Evolutionary conservation across 345 rosid species (phyloP).

Genomic region (Sisymbrium irio): DNA sequence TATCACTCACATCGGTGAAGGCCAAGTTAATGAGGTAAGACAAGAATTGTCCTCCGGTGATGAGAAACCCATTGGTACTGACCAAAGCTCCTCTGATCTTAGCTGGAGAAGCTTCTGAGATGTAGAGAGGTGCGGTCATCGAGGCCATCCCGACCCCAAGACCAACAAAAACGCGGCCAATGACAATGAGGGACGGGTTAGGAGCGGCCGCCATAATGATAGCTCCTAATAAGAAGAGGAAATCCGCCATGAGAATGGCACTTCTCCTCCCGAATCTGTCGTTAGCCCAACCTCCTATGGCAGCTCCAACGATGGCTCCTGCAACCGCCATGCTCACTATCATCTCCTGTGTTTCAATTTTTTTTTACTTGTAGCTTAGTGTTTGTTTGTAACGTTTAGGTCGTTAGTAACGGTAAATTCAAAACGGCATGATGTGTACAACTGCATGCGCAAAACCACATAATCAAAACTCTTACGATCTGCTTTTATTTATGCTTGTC

Average conservation of each 20-base stretch:
- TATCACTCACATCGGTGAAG: constrained; percentile 54
- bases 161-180: constrained; percentile 79
- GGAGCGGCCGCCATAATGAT: constrained; percentile 76
- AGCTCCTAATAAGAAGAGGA: constrained; percentile 71
- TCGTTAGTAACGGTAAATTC: neutral
- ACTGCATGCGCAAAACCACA: neutral
- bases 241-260: constrained; percentile 61
- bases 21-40: constrained; percentile 87
- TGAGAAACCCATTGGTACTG: constrained; percentile 76
- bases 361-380: neutral
- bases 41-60: constrained; percentile 87
- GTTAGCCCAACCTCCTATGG: constrained; percentile 78
- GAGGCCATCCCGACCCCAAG: constrained; percentile 95
- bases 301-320: constrained; percentile 86
- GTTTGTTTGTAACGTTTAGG: neutral
- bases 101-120: constrained; percentile 88
- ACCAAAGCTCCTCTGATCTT: constrained; percentile 89
- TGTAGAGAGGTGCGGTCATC: constrained; percentile 86
- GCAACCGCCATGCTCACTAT: constrained; percentile 94
- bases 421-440: constrained; percentile 20
- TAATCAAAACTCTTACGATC: neutral
- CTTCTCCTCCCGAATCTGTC: constrained; percentile 65
- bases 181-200: constrained; percentile 52
- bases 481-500: constrained; percentile 1
- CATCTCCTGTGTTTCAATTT: constrained; percentile 51